Conservation (phyloP, 140 eudicot species). For the Stevia rebaudiana region DNA sequence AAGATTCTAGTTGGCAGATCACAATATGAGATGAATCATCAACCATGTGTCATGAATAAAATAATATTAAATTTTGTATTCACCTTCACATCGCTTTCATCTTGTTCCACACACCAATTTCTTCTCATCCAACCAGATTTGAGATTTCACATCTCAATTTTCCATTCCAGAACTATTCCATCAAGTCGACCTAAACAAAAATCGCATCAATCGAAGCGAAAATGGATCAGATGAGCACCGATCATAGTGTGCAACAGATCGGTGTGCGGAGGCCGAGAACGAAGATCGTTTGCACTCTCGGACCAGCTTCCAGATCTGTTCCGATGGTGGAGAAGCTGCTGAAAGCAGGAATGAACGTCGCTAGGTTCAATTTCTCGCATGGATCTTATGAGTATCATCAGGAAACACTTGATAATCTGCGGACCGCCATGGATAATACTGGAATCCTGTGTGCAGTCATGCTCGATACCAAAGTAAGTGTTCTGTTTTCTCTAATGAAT, state of each 20-base stretch:
- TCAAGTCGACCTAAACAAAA: not conserved
- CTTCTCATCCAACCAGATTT: conserved; percentile 16
- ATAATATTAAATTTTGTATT: conserved; percentile 8
- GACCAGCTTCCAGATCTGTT: conserved; percentile 67
- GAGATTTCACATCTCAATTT: not conserved
- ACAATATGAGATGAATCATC: conserved; percentile 15
- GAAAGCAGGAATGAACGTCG: conserved; percentile 65
- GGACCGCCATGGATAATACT: conserved; percentile 54
- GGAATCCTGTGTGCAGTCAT: conserved; percentile 66
- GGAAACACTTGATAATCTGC: conserved; percentile 55
- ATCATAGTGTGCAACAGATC: conserved; percentile 30
- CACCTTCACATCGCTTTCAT: conserved; percentile 27
- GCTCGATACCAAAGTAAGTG: conserved; percentile 60
- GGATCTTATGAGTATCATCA: conserved; percentile 63
- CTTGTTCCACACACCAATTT: conserved; percentile 2
- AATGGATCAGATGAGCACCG: conserved; percentile 33
- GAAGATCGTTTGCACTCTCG: conserved; percentile 63
- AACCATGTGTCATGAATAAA: conserved; percentile 24
- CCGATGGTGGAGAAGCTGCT: conserved; percentile 52
- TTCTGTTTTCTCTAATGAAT: not conserved
- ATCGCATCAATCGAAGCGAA: not conserved
- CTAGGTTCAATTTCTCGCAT: conserved; percentile 59
- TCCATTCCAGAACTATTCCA: not conserved
- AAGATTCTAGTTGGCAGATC: conserved; percentile 5
- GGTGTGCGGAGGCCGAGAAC: conserved; percentile 45